phyloP scores from a whole-genome alignment of 495 filamentous ascomycete species.

The Aspergillus nidulans region DNA sequence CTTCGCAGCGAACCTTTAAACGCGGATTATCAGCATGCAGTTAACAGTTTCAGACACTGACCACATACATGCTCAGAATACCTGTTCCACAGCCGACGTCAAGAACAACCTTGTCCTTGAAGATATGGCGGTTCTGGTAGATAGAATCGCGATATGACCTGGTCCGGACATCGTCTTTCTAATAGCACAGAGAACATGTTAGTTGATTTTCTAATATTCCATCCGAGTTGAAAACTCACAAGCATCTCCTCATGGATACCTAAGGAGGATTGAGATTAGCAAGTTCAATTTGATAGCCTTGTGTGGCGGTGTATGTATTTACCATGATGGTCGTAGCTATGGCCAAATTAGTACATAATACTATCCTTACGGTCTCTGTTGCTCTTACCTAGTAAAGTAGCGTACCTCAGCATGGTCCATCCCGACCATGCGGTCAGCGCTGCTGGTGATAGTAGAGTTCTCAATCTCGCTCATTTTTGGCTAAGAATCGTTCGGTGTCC shows the following conservation, averaged over 20 bases:
- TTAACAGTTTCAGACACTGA: neutral
- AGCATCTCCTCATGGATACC: conserved; percentile 98
- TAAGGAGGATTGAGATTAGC: conserved; percentile 37
- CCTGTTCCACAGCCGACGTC: conserved; percentile 97
- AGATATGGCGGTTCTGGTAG: conserved; percentile 90
- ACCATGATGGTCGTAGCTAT: conserved; percentile 95
- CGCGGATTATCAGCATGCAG: conserved; percentile 8
- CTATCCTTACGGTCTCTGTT: conserved; percentile 10
- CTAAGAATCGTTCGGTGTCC: conserved; percentile 1
- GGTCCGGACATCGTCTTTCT: conserved; percentile 99
- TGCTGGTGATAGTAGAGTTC: conserved; percentile 33
- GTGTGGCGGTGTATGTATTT: conserved; percentile 21
- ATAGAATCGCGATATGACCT: conserved; percentile 95
- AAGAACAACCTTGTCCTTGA: conserved; percentile 95
- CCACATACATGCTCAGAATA: conserved; percentile 75
- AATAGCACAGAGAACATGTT: conserved; percentile 9
- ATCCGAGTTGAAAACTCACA: conserved; percentile 55
- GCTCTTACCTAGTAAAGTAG: conserved; percentile 87
- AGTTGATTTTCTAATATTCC: conserved; percentile 5
- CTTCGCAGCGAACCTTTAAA: conserved; percentile 83
- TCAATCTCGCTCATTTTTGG: conserved; percentile 34
- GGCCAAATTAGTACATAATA: conserved; percentile 26
- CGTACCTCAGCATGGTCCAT: conserved; percentile 88
- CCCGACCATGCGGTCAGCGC: conserved; percentile 50
- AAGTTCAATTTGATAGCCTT: neutral